phyloP scores from a whole-genome alignment of 1,284 basidiomycete genomes.

The Naganishia albida region DNA sequence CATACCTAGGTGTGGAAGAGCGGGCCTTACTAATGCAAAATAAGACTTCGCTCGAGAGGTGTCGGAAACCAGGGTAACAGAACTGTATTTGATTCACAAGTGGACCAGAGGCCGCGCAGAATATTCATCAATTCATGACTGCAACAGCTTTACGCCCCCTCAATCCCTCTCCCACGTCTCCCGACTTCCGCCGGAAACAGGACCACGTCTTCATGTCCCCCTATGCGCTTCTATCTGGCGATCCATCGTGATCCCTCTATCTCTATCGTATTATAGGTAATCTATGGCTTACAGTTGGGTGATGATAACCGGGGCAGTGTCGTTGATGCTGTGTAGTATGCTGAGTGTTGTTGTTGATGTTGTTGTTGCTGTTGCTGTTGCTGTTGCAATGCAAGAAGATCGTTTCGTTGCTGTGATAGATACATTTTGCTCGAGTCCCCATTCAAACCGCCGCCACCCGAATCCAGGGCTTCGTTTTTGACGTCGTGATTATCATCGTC shows the following conservation, averaged over 20 bases:
- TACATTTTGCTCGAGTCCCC: constrained; percentile 25
- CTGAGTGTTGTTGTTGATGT: constrained; percentile 1
- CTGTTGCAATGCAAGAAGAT: constrained; percentile 20
- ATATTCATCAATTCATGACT: constrained; percentile 14
- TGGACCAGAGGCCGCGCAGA: constrained; percentile 12
- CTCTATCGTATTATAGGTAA: constrained; percentile 4
- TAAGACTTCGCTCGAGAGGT: constrained; percentile 50
- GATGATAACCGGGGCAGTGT: constrained; percentile 23
- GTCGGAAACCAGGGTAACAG: constrained; percentile 52
- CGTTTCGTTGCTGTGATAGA: constrained; percentile 23
- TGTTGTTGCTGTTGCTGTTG: constrained; percentile 2
- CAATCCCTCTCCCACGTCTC: not conserved
- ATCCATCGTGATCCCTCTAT: constrained; percentile 9
- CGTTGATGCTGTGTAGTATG: constrained; percentile 28
- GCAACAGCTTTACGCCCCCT: constrained; percentile 4
- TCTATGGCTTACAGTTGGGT: constrained; percentile 27
- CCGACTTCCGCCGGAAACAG: too few relatives aligned
- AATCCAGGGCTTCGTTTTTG: constrained; percentile 6
- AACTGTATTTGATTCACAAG: constrained; percentile 36
- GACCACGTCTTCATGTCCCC: not conserved
- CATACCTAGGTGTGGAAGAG: constrained; percentile 4
- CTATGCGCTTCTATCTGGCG: constrained; percentile 13
- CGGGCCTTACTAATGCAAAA: constrained; percentile 45
- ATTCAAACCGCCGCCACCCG: not conserved
- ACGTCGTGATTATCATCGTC: constrained; percentile 10